Conservation (phyloP, 2,329 filamentous ascomycete genomes). For the Triangularia setosa region DNA sequence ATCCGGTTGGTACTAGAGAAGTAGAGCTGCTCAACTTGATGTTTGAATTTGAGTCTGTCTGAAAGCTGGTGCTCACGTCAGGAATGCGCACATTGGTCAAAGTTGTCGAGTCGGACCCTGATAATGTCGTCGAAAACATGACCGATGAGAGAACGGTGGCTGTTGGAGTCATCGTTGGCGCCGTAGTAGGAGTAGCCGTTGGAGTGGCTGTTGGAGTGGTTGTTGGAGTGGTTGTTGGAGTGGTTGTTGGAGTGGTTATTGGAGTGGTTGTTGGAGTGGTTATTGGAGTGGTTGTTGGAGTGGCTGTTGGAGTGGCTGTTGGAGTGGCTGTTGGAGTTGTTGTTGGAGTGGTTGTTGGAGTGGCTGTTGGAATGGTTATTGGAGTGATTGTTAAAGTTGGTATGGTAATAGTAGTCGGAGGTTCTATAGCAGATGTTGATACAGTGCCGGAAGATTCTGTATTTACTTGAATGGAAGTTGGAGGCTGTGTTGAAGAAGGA, state of each 20-base stretch:
- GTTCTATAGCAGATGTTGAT: not conserved
- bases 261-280: not conserved
- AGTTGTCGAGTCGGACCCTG: not conserved
- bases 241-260: not conserved
- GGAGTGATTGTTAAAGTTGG: not conserved
- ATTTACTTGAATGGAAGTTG: not conserved
- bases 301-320: not conserved
- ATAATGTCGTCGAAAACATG: not conserved
- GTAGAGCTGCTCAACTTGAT: not conserved
- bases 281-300: not conserved
- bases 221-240: not conserved
- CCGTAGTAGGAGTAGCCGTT: not conserved
- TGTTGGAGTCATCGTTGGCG: not conserved
- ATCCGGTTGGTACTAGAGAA: not conserved
- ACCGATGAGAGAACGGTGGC: not conserved
- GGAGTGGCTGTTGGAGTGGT: not conserved
- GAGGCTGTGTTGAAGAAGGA: not conserved
- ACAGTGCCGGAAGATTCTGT: not conserved
- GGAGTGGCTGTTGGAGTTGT: not conserved
- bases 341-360: not conserved
- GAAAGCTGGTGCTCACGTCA: not conserved
- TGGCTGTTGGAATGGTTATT: not conserved
- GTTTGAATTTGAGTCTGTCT: not conserved
- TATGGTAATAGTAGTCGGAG: not conserved
- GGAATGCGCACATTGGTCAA: not conserved